Conservation (phyloP, 1,284 basidiomycete species). For the Moesziomyces antarcticus region DNA sequence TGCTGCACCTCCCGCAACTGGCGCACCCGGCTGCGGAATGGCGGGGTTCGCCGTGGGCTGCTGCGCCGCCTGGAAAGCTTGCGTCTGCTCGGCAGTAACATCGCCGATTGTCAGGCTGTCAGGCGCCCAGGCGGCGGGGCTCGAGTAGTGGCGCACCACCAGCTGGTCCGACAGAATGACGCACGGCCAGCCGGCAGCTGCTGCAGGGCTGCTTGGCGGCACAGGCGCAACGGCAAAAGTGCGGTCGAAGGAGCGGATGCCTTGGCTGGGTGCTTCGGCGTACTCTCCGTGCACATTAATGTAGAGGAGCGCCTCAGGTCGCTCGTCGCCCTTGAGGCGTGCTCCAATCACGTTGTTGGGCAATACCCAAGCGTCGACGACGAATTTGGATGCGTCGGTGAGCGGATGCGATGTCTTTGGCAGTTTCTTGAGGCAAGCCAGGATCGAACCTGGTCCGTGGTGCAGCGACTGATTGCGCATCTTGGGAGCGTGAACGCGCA, state of each 20-base stretch:
- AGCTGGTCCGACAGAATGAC: slow-evolving; percentile 88
- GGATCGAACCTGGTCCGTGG: slow-evolving; percentile 77
- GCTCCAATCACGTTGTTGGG: slow-evolving; percentile 69
- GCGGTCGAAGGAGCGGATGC: slow-evolving; percentile 90
- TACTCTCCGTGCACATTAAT: slow-evolving; percentile 92
- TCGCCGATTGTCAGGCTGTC: slow-evolving; percentile 51
- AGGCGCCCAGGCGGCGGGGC: slow-evolving; percentile 75
- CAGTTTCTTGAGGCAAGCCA: slow-evolving; percentile 75
- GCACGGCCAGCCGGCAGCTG: slow-evolving; percentile 86
- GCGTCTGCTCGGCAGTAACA: slow-evolving; percentile 35
- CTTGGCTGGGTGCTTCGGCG: slow-evolving; percentile 75
- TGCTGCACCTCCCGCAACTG: slow-evolving; percentile 3
- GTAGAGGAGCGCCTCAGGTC: slow-evolving; percentile 74
- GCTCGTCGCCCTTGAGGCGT: slow-evolving; percentile 60
- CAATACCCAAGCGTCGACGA: slow-evolving; percentile 81
- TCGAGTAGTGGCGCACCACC: slow-evolving; percentile 84
- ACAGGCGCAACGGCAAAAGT: slow-evolving; percentile 88
- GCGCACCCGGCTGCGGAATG: slow-evolving; percentile 5
- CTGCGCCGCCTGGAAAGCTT: slow-evolving; percentile 23
- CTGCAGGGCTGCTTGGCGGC: slow-evolving; percentile 82
- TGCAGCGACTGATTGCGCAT: slow-evolving; percentile 69
- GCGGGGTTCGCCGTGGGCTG: slow-evolving; percentile 4
- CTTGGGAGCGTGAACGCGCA: slow-evolving; percentile 56
- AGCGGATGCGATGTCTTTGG: slow-evolving; percentile 83
- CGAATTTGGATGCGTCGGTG: slow-evolving; percentile 77